Conservation (phyloP, 768 basidiomycete genomes). For the Zangia roseola region DNA sequence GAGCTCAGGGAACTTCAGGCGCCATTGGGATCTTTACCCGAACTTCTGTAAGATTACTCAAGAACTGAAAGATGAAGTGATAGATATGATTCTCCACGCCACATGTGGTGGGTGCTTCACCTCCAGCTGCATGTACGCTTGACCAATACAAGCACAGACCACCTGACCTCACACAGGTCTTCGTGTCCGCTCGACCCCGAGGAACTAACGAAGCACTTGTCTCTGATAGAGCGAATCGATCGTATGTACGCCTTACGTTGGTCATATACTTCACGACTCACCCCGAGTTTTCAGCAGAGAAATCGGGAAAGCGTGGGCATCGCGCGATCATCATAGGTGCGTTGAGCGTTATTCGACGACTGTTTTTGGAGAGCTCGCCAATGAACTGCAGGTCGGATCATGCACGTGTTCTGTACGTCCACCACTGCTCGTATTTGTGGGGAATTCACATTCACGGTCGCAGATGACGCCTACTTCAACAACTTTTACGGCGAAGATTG, state of each 20-base stretch:
- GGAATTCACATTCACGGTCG: not conserved
- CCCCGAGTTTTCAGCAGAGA: slow-evolving; percentile 8
- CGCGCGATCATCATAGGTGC: slow-evolving; percentile 23
- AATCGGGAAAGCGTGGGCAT: slow-evolving; percentile 14
- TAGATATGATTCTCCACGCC: slow-evolving; percentile 28
- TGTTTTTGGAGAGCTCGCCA: slow-evolving; percentile 4
- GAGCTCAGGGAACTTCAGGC: slow-evolving; percentile 25
- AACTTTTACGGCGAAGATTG: slow-evolving; percentile 45
- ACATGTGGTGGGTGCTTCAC: slow-evolving; percentile 20
- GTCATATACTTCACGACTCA: slow-evolving; percentile 4
- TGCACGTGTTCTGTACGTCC: slow-evolving; percentile 29
- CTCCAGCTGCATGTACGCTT: not conserved
- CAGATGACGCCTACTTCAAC: slow-evolving; percentile 36
- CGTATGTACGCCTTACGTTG: slow-evolving; percentile 7
- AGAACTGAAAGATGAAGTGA: slow-evolving; percentile 27
- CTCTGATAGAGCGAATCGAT: slow-evolving; percentile 27
- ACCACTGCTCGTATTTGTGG: not conserved
- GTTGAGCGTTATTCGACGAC: not conserved
- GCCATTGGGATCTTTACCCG: slow-evolving; percentile 36
- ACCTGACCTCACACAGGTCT: slow-evolving; percentile 28
- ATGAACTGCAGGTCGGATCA: slow-evolving; percentile 27
- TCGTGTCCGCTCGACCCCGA: slow-evolving; percentile 20
- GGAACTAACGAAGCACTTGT: slow-evolving; percentile 21
- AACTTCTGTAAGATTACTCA: slow-evolving; percentile 26
- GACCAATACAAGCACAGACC: slow-evolving; percentile 12